Evolutionary conservation across 2,329 filamentous ascomycete genomes (phyloP), one percentile per base, ranked within the genome.

Genomic region (Aspergillus unguis): DNA sequence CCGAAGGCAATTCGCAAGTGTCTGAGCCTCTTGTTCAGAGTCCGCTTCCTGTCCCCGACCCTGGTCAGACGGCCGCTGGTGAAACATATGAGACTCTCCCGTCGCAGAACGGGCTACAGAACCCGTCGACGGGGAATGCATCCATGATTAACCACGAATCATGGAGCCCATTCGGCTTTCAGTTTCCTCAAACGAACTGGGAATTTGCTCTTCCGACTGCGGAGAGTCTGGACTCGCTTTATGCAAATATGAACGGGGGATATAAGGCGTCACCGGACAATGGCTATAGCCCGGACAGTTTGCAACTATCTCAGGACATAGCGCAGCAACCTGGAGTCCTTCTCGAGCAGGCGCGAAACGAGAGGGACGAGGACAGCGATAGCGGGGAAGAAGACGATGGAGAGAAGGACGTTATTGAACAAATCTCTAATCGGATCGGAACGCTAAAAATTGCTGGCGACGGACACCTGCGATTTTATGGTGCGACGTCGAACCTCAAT

Each of bases 401-500:
- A 3, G 51, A 71, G 45, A 69, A 65, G 26, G 72, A 75, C 45
- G 66, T 77, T 2, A 73, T 75, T 23, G 70, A 74, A 45, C 71
- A 76, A 48, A 59, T 77, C 6, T 74, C 74, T 2, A 65, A 73
- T 56, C 71, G 73, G 5, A 69, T 77, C 17, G 75, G 75, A 4
- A 73, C 72, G 4, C 54, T 77, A 44, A 75, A 76, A 46, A 66
- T 77, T 26, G 67, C 70, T 0, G 67, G 70, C 2, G 74, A 75
- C 55, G 75, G 75, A 0, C 71, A 75, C 53, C 59, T 75, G 11
- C 69, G 74, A 9, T 77, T 73, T 50, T 77, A 74, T 42, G 75
- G 75, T 8, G 68, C 75, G 2, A 75, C 75, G 0, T 75, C 74
- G 4, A 76, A 77, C 36, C 63, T 75, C 11, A 75, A 73, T 44